Base-by-base conservation (phyloP, 2,329 filamentous ascomycete genomes). In the Paradendryphiella salina region DNA sequence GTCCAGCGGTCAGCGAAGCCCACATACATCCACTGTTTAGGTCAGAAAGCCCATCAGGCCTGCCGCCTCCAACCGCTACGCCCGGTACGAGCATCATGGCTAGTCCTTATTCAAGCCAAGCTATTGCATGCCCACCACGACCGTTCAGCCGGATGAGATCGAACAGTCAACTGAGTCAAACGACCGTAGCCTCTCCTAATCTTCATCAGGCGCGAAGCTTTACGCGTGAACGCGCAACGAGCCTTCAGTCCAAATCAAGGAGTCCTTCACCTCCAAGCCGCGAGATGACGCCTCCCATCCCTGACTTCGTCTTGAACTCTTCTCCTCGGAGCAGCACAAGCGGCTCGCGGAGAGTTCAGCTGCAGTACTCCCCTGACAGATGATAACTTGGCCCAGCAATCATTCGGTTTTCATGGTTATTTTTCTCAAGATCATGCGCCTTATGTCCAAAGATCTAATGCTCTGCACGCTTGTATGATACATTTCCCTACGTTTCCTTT, bases 11-110 rank as follows among this genome's bases (percentile, higher is more conserved):
- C 13, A 79, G 79, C 62, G 86, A 91, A 68, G 79, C 84, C 3
- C 84, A 90, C 65, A 90, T 91, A 37, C 88, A 92, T 69, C 88
- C 88, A 7, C 79, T 92, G 3, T 91, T 92, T 76, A 81, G 88
- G 52, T 85, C 85, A 5, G 86, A 89, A 65, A 88, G 84, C 33
- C 86, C 86, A 0, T 80, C 78, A 1, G 49, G 49, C 9, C 28
- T 52, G 13, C 86, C 87, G 6, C 85, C 87, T 1, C 83, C 87
- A 0, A 73, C 82, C 5, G 63, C 64, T 1, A 88, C 86, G 0
- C 85, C 86, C 0, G 86, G 87, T 0, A 92, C 88, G 0, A 79
- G 86, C 13, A 86, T 92, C 40, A 77, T 84, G 9, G 88, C 87
- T 0, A 85, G 87, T 2, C 87, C 87, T 0, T 81, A 85, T 33